Conservation (phyloP, 352 stramenopile species). For the Globisporangium emineosum region DNA sequence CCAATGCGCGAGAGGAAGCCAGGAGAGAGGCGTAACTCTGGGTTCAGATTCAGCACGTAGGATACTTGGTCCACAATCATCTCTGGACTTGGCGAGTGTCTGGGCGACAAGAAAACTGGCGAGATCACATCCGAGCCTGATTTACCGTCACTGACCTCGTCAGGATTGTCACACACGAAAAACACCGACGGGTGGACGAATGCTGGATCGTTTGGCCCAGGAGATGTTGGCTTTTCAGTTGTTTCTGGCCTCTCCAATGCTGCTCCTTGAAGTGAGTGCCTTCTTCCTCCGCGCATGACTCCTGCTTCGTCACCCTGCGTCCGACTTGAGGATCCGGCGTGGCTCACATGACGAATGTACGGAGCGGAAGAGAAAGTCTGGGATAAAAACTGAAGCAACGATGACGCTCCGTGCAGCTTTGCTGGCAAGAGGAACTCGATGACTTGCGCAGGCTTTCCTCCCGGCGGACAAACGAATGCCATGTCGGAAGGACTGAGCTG, state of each 20-base stretch:
- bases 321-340: conserved; percentile 12
- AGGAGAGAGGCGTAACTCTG: conserved; percentile 71
- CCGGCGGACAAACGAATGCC: conserved; percentile 70
- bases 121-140: conserved; percentile 9
- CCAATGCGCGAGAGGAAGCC: conserved; percentile 72
- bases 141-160: not conserved
- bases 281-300: conserved; percentile 2
- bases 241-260: not conserved
- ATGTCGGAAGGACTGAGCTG: conserved; percentile 72
- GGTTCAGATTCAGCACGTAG: conserved; percentile 84
- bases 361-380: conserved; percentile 53
- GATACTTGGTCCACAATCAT: conserved; percentile 34
- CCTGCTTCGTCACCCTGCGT: conserved; percentile 5
- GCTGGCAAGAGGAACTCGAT: conserved; percentile 44
- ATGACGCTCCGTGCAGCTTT: conserved; percentile 31
- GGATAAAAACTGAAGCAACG: conserved; percentile 54
- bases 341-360: conserved; percentile 54
- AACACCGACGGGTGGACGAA: conserved; percentile 19
- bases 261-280: conserved; percentile 6
- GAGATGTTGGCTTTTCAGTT: not conserved
- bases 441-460: conserved; percentile 30
- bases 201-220: conserved; percentile 2
- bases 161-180: conserved; percentile 11
- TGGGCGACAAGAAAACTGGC: conserved; percentile 20
- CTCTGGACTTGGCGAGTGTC: not conserved